These are phyloP conservation scores for Talaromyces sp. DNA, from an alignment of 2,329 filamentous ascomycete species.

Conservation along the genomic window DNA sequence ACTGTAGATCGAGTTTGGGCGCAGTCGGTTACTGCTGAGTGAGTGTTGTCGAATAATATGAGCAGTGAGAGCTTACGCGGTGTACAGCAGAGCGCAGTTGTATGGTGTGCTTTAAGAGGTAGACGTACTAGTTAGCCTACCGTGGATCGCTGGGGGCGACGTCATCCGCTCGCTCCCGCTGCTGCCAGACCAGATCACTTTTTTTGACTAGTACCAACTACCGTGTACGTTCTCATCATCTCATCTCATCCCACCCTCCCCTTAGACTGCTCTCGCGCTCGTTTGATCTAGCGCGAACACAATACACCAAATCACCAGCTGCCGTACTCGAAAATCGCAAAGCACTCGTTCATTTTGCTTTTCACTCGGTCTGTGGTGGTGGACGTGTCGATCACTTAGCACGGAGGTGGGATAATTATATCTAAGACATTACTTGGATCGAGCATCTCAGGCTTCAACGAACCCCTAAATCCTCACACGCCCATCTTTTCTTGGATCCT, in stretches of 20 bases:
- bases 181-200: constrained; percentile 8
- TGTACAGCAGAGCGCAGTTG: not conserved
- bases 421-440: constrained; percentile 6
- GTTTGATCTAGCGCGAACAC: not conserved
- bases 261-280: not conserved
- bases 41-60: not conserved
- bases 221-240: constrained; percentile 13
- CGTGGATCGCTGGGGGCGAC: constrained; percentile 11
- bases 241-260: not conserved
- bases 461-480: not conserved
- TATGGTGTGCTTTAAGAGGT: not conserved
- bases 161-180: constrained; percentile 18
- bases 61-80: not conserved
- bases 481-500: not conserved
- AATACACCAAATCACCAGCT: not conserved
- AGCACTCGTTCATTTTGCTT: not conserved
- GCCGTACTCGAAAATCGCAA: not conserved
- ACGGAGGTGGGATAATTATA: constrained; percentile 7
- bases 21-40: not conserved
- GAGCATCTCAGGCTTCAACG: not conserved
- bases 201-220: constrained; percentile 7
- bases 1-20: not conserved
- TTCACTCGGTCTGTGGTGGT: not conserved
- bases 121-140: not conserved
- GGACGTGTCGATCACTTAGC: constrained; percentile 6